These are phyloP conservation scores for Fusarium piperis DNA, from an alignment of 2,329 filamentous ascomycete species.

Conservation along the genomic window DNA sequence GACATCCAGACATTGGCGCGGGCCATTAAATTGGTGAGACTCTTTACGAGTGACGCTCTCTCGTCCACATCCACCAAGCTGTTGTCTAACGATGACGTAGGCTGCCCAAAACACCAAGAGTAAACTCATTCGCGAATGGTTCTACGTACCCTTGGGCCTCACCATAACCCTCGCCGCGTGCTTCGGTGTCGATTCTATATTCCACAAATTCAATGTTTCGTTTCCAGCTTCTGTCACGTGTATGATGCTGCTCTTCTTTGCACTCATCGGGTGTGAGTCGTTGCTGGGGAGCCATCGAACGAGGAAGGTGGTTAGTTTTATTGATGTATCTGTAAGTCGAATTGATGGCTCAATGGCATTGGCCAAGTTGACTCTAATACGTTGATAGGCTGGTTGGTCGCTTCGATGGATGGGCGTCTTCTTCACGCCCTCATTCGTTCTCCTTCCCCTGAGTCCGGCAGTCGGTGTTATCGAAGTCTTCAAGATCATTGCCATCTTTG, in stretches of 20 bases:
- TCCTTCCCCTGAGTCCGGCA: slow-evolving; percentile 64
- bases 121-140: slow-evolving; percentile 51
- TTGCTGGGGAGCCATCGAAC: slow-evolving; percentile 60
- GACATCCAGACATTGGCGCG: slow-evolving; percentile 26
- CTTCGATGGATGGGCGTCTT: slow-evolving; percentile 68
- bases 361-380: background rate
- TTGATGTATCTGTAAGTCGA: slow-evolving; percentile 63
- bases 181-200: slow-evolving; percentile 56
- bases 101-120: slow-evolving; percentile 24
- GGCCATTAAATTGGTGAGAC: slow-evolving; percentile 36
- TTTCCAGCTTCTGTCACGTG: slow-evolving; percentile 70
- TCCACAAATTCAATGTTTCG: slow-evolving; percentile 57
- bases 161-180: slow-evolving; percentile 52
- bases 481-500: slow-evolving; percentile 68
- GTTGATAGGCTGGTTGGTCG: slow-evolving; percentile 62
- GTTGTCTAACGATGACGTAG: slow-evolving; percentile 23
- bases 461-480: slow-evolving; percentile 64
- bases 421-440: slow-evolving; percentile 68
- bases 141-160: slow-evolving; percentile 60
- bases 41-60: background rate
- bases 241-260: slow-evolving; percentile 63
- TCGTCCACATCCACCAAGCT: background rate
- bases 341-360: background rate
- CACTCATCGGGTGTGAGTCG: slow-evolving; percentile 57
- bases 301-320: slow-evolving; percentile 56